These are phyloP conservation scores for Mycena leptocephala DNA, from an alignment of 768 basidiomycete species.

Conservation along the genomic window DNA sequence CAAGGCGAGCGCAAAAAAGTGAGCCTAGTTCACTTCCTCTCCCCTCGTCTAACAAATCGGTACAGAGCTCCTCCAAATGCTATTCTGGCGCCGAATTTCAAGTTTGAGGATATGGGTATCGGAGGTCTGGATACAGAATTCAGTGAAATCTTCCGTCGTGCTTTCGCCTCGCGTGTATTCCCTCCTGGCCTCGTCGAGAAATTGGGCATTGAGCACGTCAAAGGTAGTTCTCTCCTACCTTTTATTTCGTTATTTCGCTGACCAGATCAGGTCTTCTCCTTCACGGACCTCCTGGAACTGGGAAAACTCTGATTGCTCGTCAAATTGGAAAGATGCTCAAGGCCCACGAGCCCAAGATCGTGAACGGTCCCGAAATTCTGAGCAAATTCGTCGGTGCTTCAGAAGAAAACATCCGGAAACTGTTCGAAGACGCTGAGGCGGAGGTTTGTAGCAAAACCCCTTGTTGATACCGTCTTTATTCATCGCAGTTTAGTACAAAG, in stretches of 20 bases:
- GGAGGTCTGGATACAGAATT: constrained; percentile 98
- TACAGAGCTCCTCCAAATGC: constrained; percentile 92
- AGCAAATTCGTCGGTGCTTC: constrained; percentile 98
- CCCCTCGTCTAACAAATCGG: not conserved
- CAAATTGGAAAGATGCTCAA: constrained; percentile 99
- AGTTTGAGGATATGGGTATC: constrained; percentile 99
- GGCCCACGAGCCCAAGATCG: constrained; percentile 96
- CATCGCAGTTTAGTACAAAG: constrained; percentile 81
- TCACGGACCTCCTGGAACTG: constrained; percentile 97
- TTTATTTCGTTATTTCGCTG: not conserved
- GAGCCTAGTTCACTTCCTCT: constrained; percentile 38
- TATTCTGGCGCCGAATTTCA: constrained; percentile 97
- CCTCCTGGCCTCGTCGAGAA: constrained; percentile 97
- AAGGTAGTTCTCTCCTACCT: constrained; percentile 65
- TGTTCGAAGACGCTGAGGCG: constrained; percentile 98
- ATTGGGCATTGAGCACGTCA: constrained; percentile 98
- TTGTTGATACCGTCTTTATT: not conserved
- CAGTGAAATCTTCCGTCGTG: constrained; percentile 96
- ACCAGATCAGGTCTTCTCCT: constrained; percentile 74
- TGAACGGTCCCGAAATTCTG: constrained; percentile 97
- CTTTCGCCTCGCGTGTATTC: constrained; percentile 98
- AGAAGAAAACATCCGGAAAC: constrained; percentile 97
- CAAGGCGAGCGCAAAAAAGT: constrained; percentile 95
- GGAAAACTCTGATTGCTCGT: constrained; percentile 97
- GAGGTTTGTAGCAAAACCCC: constrained; percentile 68